Base-by-base conservation (phyloP, 805 yeast species). In the Lipomyces yamadae region DNA sequence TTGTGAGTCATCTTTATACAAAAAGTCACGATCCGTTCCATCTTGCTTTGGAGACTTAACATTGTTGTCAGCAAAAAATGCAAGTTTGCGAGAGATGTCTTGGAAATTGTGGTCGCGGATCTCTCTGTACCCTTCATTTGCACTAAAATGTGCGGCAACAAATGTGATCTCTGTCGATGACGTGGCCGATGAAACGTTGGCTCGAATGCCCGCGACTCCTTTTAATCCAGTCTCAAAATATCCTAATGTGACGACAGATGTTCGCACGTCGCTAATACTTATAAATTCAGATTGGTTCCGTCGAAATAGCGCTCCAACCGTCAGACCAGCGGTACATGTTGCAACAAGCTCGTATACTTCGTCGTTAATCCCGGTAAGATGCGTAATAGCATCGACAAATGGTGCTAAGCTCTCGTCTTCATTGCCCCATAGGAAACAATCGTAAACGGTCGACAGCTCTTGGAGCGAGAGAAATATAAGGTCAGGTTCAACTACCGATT, bases 61-160 rank as follows among this genome's bases (percentile, higher is more conserved):
- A 29, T 30, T 48, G 37, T 48, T 8, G 18, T 58, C 53, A 18
- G 61, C 88, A 11, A 82, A 83, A 73, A 89, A 87, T 63, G 82
- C 85, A 58, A 90, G 74, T 3, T 85, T 82, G 39, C 84, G 79
- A 72, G 86, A 80, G 2, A 91, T 77, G 2, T 78, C 76, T 42
- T 77, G 71, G 45, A 85, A 80, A 73, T 90, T 87, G 2, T 73
- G 68, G 72, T 89, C 86, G 56, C 98, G 80, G 63, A 79, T 74
- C 13, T 74, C 72, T 52, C 80, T 79, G 70, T 84, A 76, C 2
- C 96, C 96, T 75, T 91, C 97, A 71, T 85, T 84, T 0, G 98
- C 98, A 39, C 87, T 83, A 60, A 93, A 77, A 79, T 93, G 98
- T 2, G 88, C 84, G 52, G 82, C 79, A 2, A 88, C 87, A 78